A percentile compares a stretch with the other conserved stretches of the same genome.
Conservation (phyloP, 2,329 filamentous ascomycete species). For the Fusarium poae region DNA sequence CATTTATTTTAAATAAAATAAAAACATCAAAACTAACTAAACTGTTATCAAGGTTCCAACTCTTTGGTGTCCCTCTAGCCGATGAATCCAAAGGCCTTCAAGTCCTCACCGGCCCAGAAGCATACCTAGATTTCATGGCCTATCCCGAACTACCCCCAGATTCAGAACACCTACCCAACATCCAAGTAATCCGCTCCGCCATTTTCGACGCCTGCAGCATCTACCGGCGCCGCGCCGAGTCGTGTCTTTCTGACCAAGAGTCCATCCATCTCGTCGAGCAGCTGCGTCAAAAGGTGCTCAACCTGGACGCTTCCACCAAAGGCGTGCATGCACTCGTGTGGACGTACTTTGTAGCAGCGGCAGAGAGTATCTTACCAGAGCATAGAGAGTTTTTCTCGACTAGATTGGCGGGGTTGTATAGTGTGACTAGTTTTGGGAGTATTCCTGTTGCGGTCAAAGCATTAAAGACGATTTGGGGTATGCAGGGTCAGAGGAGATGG, state of each 20-base stretch:
- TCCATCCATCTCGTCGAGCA: slow-evolving; percentile 51
- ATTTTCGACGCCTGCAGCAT: slow-evolving; percentile 48
- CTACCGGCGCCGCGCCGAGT: slow-evolving; percentile 46
- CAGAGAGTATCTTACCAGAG: slow-evolving; percentile 53
- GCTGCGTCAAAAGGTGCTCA: slow-evolving; percentile 49
- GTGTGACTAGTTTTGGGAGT: slow-evolving; percentile 54
- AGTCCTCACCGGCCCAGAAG: slow-evolving; percentile 37
- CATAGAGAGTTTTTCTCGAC: slow-evolving; percentile 54
- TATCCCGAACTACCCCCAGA: slow-evolving; percentile 39
- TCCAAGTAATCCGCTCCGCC: slow-evolving; percentile 41
- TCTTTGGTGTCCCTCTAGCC: slow-evolving; percentile 50
- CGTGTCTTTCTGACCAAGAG: slow-evolving; percentile 32
- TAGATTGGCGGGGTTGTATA: slow-evolving; percentile 50
- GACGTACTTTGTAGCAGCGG: slow-evolving; percentile 57
- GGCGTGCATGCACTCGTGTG: slow-evolving; percentile 57
- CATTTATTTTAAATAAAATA: accelerated
- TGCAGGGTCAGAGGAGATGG: slow-evolving; percentile 45
- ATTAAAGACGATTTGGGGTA: slow-evolving; percentile 53
- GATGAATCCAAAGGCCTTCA: slow-evolving; percentile 48
- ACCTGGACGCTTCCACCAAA: slow-evolving; percentile 47
- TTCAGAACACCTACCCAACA: slow-evolving; percentile 39
- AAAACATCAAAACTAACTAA: background rate
- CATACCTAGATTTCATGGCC: slow-evolving; percentile 50
- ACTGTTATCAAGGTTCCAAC: slow-evolving; percentile 45
- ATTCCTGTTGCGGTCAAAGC: slow-evolving; percentile 54